Conservation (phyloP, 108 stramenopile species). For the Fistulifera pelliculosa region DNA sequence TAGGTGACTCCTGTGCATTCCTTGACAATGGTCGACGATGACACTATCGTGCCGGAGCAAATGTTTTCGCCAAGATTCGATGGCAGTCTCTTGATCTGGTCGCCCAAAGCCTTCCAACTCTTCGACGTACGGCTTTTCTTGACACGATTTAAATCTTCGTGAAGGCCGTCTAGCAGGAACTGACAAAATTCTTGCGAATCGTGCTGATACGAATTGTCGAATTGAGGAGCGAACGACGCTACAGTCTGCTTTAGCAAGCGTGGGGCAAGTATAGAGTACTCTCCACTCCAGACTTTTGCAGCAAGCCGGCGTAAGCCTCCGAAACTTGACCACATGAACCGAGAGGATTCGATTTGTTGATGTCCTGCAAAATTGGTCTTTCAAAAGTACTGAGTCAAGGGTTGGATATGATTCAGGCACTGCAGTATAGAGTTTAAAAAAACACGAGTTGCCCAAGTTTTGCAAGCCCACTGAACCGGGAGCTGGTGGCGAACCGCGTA, state of each 20-base stretch:
- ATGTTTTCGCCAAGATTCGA: conserved; percentile 79
- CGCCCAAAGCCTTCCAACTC: conserved; percentile 85
- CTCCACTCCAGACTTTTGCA: conserved; percentile 77
- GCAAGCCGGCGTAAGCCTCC: conserved; percentile 68
- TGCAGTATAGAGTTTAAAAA: conserved; percentile 83
- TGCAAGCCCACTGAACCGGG: conserved; percentile 88
- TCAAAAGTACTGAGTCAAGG: conserved; percentile 36
- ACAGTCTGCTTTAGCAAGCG: conserved; percentile 73
- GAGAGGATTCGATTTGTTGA: conserved; percentile 77
- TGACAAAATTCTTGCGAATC: conserved; percentile 87
- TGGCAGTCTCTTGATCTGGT: conserved; percentile 68
- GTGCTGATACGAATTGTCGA: conserved; percentile 86
- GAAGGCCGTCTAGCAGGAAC: conserved; percentile 85
- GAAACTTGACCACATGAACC: conserved; percentile 83
- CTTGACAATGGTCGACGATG: conserved; percentile 79
- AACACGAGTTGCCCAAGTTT: conserved; percentile 98
- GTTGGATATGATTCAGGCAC: conserved; percentile 65
- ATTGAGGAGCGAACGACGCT: conserved; percentile 76
- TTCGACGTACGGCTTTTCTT: conserved; percentile 83
- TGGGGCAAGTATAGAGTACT: conserved; percentile 71
- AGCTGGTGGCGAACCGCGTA: conserved; percentile 63
- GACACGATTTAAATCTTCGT: conserved; percentile 80
- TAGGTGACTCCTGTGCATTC: conserved; percentile 82
- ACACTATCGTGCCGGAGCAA: conserved; percentile 78
- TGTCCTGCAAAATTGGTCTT: conserved; percentile 38